Conservation (phyloP, 352 stramenopile species). For the Globisporangium spinosum region DNA sequence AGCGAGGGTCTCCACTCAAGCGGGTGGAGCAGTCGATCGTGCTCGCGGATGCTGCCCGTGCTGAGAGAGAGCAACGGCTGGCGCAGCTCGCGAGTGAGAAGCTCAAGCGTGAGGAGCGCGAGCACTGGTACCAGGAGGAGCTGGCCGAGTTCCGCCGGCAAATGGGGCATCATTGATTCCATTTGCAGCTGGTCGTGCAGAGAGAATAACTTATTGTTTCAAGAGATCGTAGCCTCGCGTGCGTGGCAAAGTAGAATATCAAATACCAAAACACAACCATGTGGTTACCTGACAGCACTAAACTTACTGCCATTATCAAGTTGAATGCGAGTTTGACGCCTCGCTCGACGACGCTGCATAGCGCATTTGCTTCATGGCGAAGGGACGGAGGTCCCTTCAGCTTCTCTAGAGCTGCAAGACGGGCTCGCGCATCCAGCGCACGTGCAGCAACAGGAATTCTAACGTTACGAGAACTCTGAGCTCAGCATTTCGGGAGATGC, state of each 20-base stretch:
- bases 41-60: slow-evolving; percentile 33
- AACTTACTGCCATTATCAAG: neutral
- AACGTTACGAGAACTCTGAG: neutral
- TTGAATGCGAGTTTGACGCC: neutral
- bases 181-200: neutral
- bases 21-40: slow-evolving; percentile 56
- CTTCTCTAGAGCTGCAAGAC: neutral
- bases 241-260: neutral
- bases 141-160: slow-evolving; percentile 37
- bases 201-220: neutral
- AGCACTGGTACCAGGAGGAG: slow-evolving; percentile 54
- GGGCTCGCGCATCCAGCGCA: neutral
- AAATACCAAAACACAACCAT: neutral
- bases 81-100: slow-evolving; percentile 19
- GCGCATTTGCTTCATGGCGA: no score
- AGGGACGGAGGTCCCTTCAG: neutral
- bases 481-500: no score
- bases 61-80: slow-evolving; percentile 29
- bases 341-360: neutral
- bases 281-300: neutral
- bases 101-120: slow-evolving; percentile 37
- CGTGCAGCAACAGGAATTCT: neutral
- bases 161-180: slow-evolving; percentile 12
- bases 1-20: neutral
- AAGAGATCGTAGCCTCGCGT: neutral